Conservation (phyloP, 164 flowering plant species). For the Aristolochia californica region DNA sequence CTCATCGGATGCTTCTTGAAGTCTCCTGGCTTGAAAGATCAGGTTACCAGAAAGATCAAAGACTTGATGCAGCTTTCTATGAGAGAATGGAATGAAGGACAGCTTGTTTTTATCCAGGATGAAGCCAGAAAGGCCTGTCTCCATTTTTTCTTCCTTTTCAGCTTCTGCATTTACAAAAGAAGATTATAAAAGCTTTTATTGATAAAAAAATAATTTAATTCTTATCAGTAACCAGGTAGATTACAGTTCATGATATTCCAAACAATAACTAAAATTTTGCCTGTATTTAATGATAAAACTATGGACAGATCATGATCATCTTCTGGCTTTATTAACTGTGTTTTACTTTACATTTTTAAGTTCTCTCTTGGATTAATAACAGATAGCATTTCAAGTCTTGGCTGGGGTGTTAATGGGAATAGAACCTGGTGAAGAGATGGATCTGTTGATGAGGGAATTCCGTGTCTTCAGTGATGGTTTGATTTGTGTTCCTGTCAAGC, state of each 20-base stretch:
- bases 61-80: conserved; percentile 28
- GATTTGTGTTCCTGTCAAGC: conserved; percentile 70
- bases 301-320: no score
- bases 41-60: conserved; percentile 48
- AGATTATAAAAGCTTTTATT: background rate
- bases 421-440: conserved; percentile 60
- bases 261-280: no score
- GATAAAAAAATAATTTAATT: background rate
- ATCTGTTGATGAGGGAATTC: conserved; percentile 56
- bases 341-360: no score
- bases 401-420: conserved; percentile 68
- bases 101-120: conserved; percentile 48
- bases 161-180: background rate
- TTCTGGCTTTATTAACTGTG: no score
- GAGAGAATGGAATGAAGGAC: conserved; percentile 40
- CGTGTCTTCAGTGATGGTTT: conserved; percentile 72
- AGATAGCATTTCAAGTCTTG: conserved; percentile 75
- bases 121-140: conserved; percentile 54
- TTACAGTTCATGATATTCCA: no score
- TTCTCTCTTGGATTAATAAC: background rate
- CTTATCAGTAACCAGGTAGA: background rate
- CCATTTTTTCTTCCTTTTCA: background rate
- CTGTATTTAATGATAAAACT: no score
- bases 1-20: conserved; percentile 59
- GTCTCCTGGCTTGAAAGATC: conserved; percentile 61